Base-by-base conservation (phyloP, 2,329 filamentous ascomycete species). In the Penicillium corylophilum region DNA sequence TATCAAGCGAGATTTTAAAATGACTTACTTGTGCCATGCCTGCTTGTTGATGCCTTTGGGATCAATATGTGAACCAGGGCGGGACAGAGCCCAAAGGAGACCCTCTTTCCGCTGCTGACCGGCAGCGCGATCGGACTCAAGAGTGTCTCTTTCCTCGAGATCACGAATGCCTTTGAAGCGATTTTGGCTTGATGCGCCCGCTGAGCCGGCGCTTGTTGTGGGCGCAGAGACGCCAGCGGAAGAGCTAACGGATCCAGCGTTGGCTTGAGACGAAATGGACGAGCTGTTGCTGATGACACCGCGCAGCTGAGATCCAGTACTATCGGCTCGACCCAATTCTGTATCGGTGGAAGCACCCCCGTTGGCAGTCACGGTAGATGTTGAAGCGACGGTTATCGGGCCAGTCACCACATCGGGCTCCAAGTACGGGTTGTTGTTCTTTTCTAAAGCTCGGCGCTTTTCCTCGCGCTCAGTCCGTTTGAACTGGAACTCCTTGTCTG, bases 401-500 rank as follows among this genome's bases (percentile, higher is more conserved):
- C 54, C 70, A 51, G 78, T 74, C 18, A 80, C 71, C 44, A 79
- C 80, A 47, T 90, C 87, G 9, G 87, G 84, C 62, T 92, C 89
- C 41, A 83, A 78, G 66, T 88, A 89, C 8, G 81, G 77, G 48
- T 85, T 85, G 55, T 87, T 92, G 69, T 86, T 93, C 76, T 94
- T 96, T 72, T 99, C 94, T 12, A 99, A 76, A 16, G 88, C 82
- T 48, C 94, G 82, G 50, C 95, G 82, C 75, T 97, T 96, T 72
- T 97, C 94, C 69, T 99, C 94, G 36, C 94, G 83, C 69, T 97
- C 94, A n/a, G 90, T 90, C 46, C 92, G 82, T 67, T 96, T 90
- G 53, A 97, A 90, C 66, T 96, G 91, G 67, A 94, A 99, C 66
- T 97, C 93, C 71, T 97, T 96, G 70, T 97, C 92, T 22, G 91